These are phyloP conservation scores for Closterium sp. DNA, from an alignment of 139 green algal species.

Conservation along the genomic window DNA sequence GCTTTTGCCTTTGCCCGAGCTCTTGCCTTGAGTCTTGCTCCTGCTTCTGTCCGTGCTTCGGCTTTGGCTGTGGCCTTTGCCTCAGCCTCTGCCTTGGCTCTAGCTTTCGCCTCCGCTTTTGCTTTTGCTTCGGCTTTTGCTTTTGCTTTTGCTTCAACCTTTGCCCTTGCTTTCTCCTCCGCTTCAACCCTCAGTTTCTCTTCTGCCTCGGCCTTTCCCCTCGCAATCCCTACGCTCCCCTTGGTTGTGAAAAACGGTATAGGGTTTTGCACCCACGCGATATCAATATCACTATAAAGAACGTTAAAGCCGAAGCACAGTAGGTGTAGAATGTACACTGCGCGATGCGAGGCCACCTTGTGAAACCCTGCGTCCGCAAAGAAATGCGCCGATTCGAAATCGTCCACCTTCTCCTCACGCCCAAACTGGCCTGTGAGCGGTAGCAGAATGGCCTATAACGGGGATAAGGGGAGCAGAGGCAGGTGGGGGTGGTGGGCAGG, in stretches of 20 bases:
- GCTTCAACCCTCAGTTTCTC: not conserved
- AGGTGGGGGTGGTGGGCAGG: too few species aligned
- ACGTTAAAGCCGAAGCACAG: not conserved
- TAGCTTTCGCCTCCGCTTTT: not conserved
- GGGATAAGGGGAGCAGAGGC: not conserved
- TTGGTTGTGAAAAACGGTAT: not conserved
- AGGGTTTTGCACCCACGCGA: not conserved
- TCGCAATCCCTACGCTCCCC: not conserved
- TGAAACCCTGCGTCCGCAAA: not conserved
- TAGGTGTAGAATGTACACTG: not conserved
- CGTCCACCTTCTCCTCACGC: not conserved
- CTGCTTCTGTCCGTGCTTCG: not conserved
- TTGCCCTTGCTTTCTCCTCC: not conserved
- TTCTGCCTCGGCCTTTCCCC: not conserved
- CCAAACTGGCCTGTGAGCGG: not conserved
- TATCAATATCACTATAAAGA: not conserved
- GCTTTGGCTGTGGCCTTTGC: not conserved
- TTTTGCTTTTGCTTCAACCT: not conserved
- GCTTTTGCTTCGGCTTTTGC: not conserved
- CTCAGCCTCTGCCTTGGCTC: not conserved
- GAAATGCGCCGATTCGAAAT: not conserved
- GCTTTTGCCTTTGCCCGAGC: not conserved
- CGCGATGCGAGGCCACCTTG: not conserved
- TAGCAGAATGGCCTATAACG: not conserved
- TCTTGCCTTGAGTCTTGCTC: not conserved